These are phyloP conservation scores for Furcasterigmium sp. DNA, from an alignment of 2,329 filamentous ascomycete genomes.

Conservation along the genomic window DNA sequence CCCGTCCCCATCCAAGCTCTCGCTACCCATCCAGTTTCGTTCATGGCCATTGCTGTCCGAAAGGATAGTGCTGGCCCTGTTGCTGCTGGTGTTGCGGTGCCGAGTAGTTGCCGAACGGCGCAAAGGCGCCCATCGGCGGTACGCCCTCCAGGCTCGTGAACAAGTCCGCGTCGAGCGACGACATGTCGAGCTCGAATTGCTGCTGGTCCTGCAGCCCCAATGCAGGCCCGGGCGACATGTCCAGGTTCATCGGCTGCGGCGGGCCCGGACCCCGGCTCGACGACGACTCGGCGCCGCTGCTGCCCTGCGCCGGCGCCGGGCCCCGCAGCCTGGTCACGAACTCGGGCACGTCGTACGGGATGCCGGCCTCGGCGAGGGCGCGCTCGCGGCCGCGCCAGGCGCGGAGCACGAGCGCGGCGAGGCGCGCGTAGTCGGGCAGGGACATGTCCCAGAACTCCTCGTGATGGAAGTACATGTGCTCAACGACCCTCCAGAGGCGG, in stretches of 20 bases:
- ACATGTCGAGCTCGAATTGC: too few species aligned
- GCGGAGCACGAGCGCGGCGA: conserved; percentile 43
- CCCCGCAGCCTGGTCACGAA: conserved; percentile 41
- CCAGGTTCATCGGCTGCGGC: conserved; percentile 17
- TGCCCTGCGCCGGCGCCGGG: conserved; percentile 33
- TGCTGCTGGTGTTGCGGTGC: too few species aligned
- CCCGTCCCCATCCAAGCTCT: too few species aligned
- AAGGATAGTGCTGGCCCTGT: too few species aligned
- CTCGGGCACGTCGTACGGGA: conserved; percentile 32
- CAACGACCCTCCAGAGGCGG: conserved; percentile 44
- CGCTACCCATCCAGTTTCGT: too few species aligned
- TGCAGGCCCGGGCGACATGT: too few species aligned
- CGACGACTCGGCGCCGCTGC: conserved; percentile 23
- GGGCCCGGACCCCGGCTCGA: conserved; percentile 20
- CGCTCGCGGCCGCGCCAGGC: conserved; percentile 48
- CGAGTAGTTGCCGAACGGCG: too few species aligned
- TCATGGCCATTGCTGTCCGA: too few species aligned
- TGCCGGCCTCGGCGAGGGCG: conserved; percentile 29
- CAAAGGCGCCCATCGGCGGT: too few species aligned
- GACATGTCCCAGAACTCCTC: conserved; percentile 44
- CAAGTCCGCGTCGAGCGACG: too few species aligned
- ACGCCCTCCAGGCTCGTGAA: too few species aligned
- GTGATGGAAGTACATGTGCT: conserved; percentile 41
- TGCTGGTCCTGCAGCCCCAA: conserved; percentile 14
- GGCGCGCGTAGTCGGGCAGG: conserved; percentile 35